Percentiles rank a stretch among this genome's conserved stretches.
phyloP scores from a whole-genome alignment of 1,139 yeast species.

The Zygoascus meyerae region DNA sequence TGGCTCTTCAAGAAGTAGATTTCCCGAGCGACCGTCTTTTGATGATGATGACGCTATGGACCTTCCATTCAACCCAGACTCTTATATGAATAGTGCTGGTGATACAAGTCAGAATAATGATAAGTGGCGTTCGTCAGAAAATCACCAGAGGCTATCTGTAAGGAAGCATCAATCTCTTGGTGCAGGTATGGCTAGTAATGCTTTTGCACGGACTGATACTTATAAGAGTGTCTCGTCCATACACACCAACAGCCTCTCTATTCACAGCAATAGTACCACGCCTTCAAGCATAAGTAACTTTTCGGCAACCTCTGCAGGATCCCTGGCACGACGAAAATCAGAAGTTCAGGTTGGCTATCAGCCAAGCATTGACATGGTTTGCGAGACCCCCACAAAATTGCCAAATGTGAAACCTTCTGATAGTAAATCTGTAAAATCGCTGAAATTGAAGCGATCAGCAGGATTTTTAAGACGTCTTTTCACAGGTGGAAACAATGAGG shows the following conservation, averaged over 20 bases:
- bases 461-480: constrained; percentile 53
- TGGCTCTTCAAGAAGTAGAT: too few relatives aligned
- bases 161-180: neutral
- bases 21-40: constrained; percentile 10
- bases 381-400: constrained; percentile 23
- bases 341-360: constrained; percentile 4
- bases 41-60: constrained; percentile 19
- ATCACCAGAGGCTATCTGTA: neutral
- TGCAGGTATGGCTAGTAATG: neutral
- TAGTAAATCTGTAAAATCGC: constrained; percentile 16
- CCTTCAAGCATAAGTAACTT: constrained; percentile 43
- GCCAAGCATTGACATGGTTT: constrained; percentile 2
- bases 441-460: constrained; percentile 33
- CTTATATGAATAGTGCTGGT: constrained; percentile 17
- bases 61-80: constrained; percentile 28
- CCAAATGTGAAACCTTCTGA: constrained; percentile 20
- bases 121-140: neutral
- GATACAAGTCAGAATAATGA: too few relatives aligned
- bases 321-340: constrained; percentile 63
- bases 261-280: constrained; percentile 22
- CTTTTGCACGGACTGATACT: constrained; percentile 22
- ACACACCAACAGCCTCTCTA: constrained; percentile 23
- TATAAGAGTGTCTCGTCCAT: constrained; percentile 25
- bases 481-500: constrained; percentile 18
- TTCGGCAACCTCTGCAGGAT: constrained; percentile 88